phyloP scores from a whole-genome alignment of 2,329 filamentous ascomycete species.

The Alternaria infectoria region DNA sequence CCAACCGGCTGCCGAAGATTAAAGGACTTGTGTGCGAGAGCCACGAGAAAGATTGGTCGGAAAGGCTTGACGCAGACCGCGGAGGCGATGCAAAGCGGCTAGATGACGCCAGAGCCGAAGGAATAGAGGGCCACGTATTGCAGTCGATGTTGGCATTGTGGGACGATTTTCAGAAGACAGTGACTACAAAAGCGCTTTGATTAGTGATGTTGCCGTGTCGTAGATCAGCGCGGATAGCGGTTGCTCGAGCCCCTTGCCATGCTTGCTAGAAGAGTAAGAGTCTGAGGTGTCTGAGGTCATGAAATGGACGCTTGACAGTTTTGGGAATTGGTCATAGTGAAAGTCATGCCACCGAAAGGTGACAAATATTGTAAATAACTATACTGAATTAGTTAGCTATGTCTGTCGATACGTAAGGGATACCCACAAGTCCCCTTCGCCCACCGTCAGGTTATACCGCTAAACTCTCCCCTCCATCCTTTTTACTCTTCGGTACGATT shows the following conservation, averaged over 20 bases:
- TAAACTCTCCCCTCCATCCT: conserved; percentile 21
- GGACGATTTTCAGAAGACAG: not conserved
- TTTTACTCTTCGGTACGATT: conserved; percentile 63
- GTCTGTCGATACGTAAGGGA: not conserved
- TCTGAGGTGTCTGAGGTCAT: not conserved
- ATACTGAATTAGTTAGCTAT: not conserved
- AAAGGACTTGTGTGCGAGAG: not conserved
- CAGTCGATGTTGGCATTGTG: not conserved
- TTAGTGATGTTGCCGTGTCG: not conserved
- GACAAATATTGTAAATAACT: not conserved
- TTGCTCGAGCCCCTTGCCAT: not conserved
- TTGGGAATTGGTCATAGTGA: not conserved
- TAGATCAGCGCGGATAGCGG: not conserved
- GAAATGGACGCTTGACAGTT: not conserved
- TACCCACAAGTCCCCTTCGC: not conserved
- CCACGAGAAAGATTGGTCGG: not conserved
- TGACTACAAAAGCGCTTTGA: not conserved
- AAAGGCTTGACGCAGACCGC: not conserved
- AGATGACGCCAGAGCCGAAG: not conserved
- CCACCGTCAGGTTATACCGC: conserved; percentile 2
- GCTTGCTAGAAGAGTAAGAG: not conserved
- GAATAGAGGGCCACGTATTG: not conserved
- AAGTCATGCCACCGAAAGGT: not conserved
- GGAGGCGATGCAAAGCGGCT: not conserved
- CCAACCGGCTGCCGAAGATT: not conserved